Evolutionary conservation across 441 rosid genomes (phyloP), one percentile per base, ranked within the genome.

Genomic region (Gossypium laxum): DNA sequence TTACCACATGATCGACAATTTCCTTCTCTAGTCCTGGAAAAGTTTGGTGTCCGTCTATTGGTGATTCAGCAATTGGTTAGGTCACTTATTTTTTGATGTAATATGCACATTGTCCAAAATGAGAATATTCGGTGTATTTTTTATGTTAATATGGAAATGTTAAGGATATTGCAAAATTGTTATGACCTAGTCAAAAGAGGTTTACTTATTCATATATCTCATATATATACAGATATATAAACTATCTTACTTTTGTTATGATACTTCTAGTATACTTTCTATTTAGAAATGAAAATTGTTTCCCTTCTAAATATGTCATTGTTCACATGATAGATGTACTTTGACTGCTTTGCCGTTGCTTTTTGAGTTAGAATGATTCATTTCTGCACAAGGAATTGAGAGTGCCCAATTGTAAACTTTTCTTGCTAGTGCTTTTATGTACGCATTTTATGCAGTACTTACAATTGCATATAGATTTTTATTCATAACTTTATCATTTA

Each of bases 1-100:
- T 24, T 89, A 75, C 75, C 96, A 92, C 75, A 89, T 92, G 90
- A 90, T 92, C 69, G 95, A 92, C 76, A 85, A 89, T 81, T 92
- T 92, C 74, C 85, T 84, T 79, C 84, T 88, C 45, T 90, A 90
- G 85, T 70, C 72, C 41, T 52, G 58, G 45, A 19, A 48, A 54
- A 4, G 57, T 61, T 15, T 64, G 66, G 28, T 68, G 74, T 52
- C 74, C 21, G 59, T 47, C 64, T 19, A 12, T 64, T 32, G 51
- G 63, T 71, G 74, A 73, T 72, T 19, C 63, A 2, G 63, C 55
- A 28, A 38, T 55, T 14, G 75, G 73, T 75, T 76, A 63, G 72
- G 22, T 70, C 63, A 10, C 68, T 74, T 71, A 48, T 67, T 2
- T 24, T 67, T 58, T 51, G 69, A 38, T 54, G 69, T 66, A 68